Conservation (phyloP, 106 monocot species). For the Allium fistulosum region DNA sequence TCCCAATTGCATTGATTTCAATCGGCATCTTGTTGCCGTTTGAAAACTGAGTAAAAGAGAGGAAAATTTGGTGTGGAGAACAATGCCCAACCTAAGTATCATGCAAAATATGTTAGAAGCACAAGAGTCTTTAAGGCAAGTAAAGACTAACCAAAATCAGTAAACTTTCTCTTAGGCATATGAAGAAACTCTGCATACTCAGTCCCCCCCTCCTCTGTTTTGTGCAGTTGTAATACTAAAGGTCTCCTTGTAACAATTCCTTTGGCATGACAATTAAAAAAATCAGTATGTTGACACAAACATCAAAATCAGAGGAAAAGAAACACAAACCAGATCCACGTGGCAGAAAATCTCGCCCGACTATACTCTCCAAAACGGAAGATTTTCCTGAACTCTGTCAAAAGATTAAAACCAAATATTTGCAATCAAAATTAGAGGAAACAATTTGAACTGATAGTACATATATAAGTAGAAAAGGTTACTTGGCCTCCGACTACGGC, state of each 20-base stretch:
- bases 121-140: too few relatives aligned
- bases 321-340: constrained; percentile 46
- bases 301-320: not conserved
- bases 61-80: too few relatives aligned
- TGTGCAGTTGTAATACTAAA: constrained; percentile 60
- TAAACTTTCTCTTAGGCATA: constrained; percentile 45
- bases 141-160: constrained; percentile 39
- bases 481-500: constrained; percentile 70
- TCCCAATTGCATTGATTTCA: too few relatives aligned
- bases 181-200: constrained; percentile 78
- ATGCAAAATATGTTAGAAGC: too few relatives aligned
- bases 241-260: constrained; percentile 78
- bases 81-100: too few relatives aligned
- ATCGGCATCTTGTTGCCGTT: too few relatives aligned
- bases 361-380: constrained; percentile 53
- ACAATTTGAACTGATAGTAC: too few relatives aligned
- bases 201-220: constrained; percentile 37
- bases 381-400: constrained; percentile 57
- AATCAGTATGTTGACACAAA: not conserved
- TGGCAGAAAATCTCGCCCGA: constrained; percentile 51
- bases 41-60: too few relatives aligned
- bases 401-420: not conserved
- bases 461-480: too few relatives aligned
- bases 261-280: constrained; percentile 6
- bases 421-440: too few relatives aligned